Evolutionary conservation across 139 green algal species (phyloP), one percentile per base, ranked within the genome.

Genomic region (Haematococcus lacustris): DNA sequence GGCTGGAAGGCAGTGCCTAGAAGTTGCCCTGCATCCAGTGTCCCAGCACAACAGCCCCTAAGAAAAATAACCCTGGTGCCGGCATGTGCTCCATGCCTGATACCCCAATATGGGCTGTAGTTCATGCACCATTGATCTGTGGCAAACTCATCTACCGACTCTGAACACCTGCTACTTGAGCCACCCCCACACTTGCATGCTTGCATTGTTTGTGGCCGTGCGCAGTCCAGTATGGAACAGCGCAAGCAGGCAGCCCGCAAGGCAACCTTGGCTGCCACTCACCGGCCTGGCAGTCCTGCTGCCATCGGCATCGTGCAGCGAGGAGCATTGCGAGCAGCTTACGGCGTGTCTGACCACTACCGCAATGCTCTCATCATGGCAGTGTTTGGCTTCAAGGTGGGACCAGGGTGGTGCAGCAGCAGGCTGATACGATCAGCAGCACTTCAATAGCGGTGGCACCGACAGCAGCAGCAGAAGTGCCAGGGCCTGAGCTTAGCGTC

Each of bases 371-470:
- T 97, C 59, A 91, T 96, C 33, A 75, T 93, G n/a, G 79, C 84
- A 1, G 89, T 97, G 25, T 96, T 97, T 80, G 89, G 78, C 9
- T 96, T 94, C 88, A 97, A 97, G 85, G 89, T 89, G 17, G 9
- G 43, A 28, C 9, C 17, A 17, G 9, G 43, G 9, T 28, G 17
- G 43, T 9, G 9, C 43, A 53, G 43, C 43, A n/a, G 57, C 21
- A 13, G 17, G 57, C 9, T 9, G 17, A n/a, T 30, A 25, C 23
- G 3, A 32, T 3, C 30, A 38, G 60, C 60, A 38, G 23, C 28
- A 66, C 23, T n/a, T 28, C 60, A 64, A 9, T 13, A 37, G 66
- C 53, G 53, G 7, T 63, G 53, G n/a, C n/a, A n/a, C n/a, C n/a
- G n/a, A n/a, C n/a, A 3, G 38, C 37, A 7, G 37, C 17, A 41